Evolutionary conservation across 2,329 filamentous ascomycete genomes (phyloP).

Genomic region (Exophiala xenobiotica): DNA sequence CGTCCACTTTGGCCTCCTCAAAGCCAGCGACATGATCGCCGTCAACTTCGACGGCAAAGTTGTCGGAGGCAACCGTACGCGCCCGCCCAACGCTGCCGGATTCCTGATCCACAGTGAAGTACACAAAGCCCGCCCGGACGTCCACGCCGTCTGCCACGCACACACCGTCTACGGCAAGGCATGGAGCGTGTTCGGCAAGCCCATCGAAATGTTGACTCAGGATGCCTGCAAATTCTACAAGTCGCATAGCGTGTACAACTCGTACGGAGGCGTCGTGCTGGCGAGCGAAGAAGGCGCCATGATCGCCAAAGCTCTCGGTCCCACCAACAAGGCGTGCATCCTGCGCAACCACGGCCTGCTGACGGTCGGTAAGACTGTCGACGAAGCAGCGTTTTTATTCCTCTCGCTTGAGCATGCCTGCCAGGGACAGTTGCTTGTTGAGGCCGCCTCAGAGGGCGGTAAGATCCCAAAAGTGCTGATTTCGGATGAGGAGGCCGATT

Average conservation of each 20-base stretch:
- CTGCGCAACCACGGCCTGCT: slow-evolving; percentile 71
- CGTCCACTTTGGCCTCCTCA: slow-evolving; percentile 64
- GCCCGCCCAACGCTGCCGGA: slow-evolving; percentile 65
- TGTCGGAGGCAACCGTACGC: slow-evolving; percentile 61
- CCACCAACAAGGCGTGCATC: slow-evolving; percentile 59
- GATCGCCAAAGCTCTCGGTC: slow-evolving; percentile 63
- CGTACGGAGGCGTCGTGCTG: slow-evolving; percentile 65
- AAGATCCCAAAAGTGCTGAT: slow-evolving; percentile 53
- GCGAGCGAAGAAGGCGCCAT: slow-evolving; percentile 62
- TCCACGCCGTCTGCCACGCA: slow-evolving; percentile 67
- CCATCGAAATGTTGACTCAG: slow-evolving; percentile 66
- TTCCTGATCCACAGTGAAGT: slow-evolving; percentile 70
- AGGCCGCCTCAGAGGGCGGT: slow-evolving; percentile 58
- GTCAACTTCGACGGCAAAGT: slow-evolving; percentile 63
- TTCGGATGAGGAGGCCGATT: slow-evolving; percentile 42
- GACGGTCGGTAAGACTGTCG: slow-evolving; percentile 69
- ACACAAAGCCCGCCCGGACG: slow-evolving; percentile 64
- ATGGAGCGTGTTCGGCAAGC: slow-evolving; percentile 64
- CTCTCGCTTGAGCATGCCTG: slow-evolving; percentile 68
- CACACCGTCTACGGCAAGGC: slow-evolving; percentile 67
- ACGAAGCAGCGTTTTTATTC: slow-evolving; percentile 72
- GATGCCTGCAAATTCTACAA: slow-evolving; percentile 41
- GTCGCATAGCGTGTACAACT: slow-evolving; percentile 63
- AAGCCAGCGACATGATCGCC: slow-evolving; percentile 66
- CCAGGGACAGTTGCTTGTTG: slow-evolving; percentile 65